Conservation (phyloP, 164 flowering plant species). For the Liquidambar formosana region DNA sequence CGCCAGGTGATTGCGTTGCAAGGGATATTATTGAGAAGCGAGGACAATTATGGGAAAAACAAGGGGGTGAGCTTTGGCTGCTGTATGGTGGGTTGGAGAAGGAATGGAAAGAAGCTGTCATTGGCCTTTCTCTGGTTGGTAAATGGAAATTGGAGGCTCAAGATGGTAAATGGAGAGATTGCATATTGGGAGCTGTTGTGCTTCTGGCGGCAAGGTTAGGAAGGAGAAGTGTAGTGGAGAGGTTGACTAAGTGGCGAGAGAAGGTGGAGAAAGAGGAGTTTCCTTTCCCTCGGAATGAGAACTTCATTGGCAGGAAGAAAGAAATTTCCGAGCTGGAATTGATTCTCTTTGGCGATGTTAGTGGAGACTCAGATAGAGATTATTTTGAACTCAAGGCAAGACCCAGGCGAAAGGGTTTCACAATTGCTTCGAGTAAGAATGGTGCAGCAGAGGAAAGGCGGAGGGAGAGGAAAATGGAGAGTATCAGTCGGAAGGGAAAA, state of each 20-base stretch:
- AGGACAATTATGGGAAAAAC: conserved; percentile 84
- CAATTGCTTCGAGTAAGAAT: neutral
- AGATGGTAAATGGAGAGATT: conserved; percentile 87
- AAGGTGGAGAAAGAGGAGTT: conserved; percentile 11
- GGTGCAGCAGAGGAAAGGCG: neutral
- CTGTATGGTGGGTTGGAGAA: conserved; percentile 78
- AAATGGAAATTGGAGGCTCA: conserved; percentile 89
- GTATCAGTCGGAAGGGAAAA: neutral
- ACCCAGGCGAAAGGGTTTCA: neutral
- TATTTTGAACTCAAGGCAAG: neutral
- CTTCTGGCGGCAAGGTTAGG: conserved; percentile 70
- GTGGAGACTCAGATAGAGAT: neutral
- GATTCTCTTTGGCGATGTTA: conserved; percentile 13
- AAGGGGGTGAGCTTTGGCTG: conserved; percentile 85
- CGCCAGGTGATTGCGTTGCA: conserved; percentile 78
- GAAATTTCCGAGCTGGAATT: conserved; percentile 16
- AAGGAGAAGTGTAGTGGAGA: conserved; percentile 56
- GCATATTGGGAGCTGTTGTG: conserved; percentile 69
- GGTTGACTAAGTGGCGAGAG: conserved; percentile 13
- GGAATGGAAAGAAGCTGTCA: conserved; percentile 92
- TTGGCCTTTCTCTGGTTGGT: conserved; percentile 69
- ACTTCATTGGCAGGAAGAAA: conserved; percentile 20
- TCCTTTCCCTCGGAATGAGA: conserved; percentile 7
- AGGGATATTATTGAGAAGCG: conserved; percentile 84
- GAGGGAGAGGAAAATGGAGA: neutral